Evolutionary conservation across 495 filamentous ascomycete genomes (phyloP).

Genomic region (Talaromyces borbonicus): DNA sequence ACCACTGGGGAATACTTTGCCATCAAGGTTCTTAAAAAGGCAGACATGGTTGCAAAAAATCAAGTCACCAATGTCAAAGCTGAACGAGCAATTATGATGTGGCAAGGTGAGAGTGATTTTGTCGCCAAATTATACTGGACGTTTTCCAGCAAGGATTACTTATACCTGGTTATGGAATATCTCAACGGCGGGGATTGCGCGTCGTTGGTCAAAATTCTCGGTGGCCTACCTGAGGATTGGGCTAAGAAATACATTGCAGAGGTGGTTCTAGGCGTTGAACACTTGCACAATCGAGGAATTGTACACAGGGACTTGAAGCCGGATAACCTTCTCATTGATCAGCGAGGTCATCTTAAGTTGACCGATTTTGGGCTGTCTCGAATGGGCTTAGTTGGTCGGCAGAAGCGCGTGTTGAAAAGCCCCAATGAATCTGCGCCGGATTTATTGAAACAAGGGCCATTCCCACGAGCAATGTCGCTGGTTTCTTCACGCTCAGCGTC

Average conservation of each 20-base stretch:
- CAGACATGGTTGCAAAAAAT: constrained; percentile 99
- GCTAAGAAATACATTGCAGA: constrained; percentile 93
- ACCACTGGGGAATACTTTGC: constrained; percentile 96
- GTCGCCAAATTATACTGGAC: constrained; percentile 99
- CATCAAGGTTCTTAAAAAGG: constrained; percentile 96
- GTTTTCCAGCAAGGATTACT: constrained; percentile 97
- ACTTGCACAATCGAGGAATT: constrained; percentile 88
- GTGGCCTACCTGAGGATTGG: constrained; percentile 90
- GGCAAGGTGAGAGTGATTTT: constrained; percentile 98
- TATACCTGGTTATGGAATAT: constrained; percentile 99
- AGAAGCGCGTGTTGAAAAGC: constrained; percentile 82
- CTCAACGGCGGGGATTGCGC: constrained; percentile 96
- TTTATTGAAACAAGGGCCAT: constrained; percentile 84
- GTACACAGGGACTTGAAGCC: constrained; percentile 96
- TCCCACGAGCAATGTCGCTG: constrained; percentile 73
- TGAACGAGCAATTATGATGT: constrained; percentile 99
- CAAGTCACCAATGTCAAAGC: constrained; percentile 99
- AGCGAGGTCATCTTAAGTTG: constrained; percentile 90
- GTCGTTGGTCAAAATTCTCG: constrained; percentile 87
- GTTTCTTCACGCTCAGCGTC: constrained; percentile 93
- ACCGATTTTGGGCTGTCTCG: constrained; percentile 96
- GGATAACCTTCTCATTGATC: constrained; percentile 94
- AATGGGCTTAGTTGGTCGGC: constrained; percentile 93
- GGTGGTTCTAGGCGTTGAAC: constrained; percentile 89
- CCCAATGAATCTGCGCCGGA: constrained; percentile 77